Evolutionary conservation across 2,329 filamentous ascomycete species (phyloP), one percentile per base, ranked within the genome.

Genomic region (Ophiostoma piceae): DNA sequence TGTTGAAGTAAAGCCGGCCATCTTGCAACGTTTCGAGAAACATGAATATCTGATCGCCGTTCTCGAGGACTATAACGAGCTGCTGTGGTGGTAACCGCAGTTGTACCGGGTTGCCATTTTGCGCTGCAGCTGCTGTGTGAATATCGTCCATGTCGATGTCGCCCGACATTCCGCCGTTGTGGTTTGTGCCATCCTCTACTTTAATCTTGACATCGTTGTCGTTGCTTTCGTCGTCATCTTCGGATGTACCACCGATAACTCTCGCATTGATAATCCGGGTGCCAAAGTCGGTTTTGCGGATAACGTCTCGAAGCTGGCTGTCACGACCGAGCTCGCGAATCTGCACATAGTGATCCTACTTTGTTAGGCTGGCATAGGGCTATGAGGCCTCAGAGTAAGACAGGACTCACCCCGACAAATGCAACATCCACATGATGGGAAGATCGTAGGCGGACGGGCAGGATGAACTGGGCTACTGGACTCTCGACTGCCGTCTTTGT

Each of bases 401-500:
- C 14, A 35, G 1, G 14, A 84, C 87, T 79, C 83, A 90, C 88
- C 69, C 93, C 92, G 70, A 99, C 85, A 75, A 97, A 92, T 51
- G 94, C 89, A 73, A 97, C 87, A 80, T 98, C 94, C 74, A 95
- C 93, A 71, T 88, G 83, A 62, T 84, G 79, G 68, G 84, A 82
- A 69, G 88, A 88, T 71, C 94, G 86, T 71, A 98, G 82, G 71
- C 89, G 87, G n/a, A 89, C 92, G 14, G 93, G 91, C 16, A 97
- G 81, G 62, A 97, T 90, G 82, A 86, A 90, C 76, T 90, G 89
- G 70, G 90, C 85, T 47, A 90, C 82, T 1, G 94, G 91, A 73
- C 91, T 96, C 68, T 88, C 85, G 67, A 94, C 82, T 39, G 96
- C 78, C 0, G 94, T 97, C 75, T 86, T 88, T 0, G 92, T 92